Evolutionary conservation across 2,329 filamentous ascomycete species (phyloP).

Genomic region (Rhinocladiella similis): DNA sequence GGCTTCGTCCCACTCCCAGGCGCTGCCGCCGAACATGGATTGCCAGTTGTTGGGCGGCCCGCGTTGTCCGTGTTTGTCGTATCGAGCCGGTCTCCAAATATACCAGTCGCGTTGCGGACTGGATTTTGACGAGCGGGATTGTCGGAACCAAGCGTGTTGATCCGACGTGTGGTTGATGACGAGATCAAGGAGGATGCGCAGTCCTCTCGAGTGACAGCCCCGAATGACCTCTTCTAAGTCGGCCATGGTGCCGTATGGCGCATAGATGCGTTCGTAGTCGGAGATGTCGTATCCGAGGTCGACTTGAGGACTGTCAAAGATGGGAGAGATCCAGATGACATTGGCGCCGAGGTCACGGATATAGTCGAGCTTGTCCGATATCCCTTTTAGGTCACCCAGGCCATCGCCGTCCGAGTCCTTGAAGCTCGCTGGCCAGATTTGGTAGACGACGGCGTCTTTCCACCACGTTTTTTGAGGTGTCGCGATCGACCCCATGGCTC

Average conservation of each 20-base stretch:
- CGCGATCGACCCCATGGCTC: too few relatives aligned
- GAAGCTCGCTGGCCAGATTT: slow-evolving; percentile 24
- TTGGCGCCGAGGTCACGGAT: slow-evolving; percentile 61
- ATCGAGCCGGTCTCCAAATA: slow-evolving; percentile 61
- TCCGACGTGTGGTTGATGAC: slow-evolving; percentile 73
- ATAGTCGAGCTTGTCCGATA: slow-evolving; percentile 62
- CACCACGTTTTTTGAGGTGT: slow-evolving; percentile 32
- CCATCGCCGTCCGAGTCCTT: slow-evolving; percentile 57
- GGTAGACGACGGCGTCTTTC: slow-evolving; percentile 40
- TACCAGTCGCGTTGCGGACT: slow-evolving; percentile 61
- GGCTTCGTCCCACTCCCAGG: slow-evolving; percentile 50
- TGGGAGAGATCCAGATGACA: slow-evolving; percentile 56
- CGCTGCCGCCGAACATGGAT: not conserved
- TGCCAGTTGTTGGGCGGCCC: slow-evolving; percentile 60
- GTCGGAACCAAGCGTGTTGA: slow-evolving; percentile 67
- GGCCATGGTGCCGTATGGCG: slow-evolving; percentile 45
- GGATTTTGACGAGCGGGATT: slow-evolving; percentile 49
- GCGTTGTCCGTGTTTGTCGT: slow-evolving; percentile 53
- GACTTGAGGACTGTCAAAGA: slow-evolving; percentile 53
- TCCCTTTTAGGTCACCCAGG: slow-evolving; percentile 62
- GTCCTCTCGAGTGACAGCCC: slow-evolving; percentile 58
- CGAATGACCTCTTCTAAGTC: slow-evolving; percentile 48
- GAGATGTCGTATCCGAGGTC: slow-evolving; percentile 52
- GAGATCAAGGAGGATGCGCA: slow-evolving; percentile 69
- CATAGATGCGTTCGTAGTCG: slow-evolving; percentile 45